These are phyloP conservation scores for Backusella sp. DNA, from an alignment of 192 early-diverging fungal genomes.

Conservation along the genomic window DNA sequence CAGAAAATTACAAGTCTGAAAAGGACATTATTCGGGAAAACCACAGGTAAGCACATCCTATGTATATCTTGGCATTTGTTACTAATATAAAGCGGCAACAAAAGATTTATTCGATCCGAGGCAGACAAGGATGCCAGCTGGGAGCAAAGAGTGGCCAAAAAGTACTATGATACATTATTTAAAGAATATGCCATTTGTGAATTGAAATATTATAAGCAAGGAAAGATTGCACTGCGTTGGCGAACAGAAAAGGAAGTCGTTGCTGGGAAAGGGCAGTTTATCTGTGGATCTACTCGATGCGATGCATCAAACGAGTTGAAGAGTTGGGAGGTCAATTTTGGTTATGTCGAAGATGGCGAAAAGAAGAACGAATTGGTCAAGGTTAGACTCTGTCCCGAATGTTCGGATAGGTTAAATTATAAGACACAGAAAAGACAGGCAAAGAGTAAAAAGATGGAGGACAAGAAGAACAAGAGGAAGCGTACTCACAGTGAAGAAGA, in stretches of 20 bases:
- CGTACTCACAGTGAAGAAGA: background rate
- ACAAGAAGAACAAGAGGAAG: background rate
- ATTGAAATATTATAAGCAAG: slow-evolving; percentile 68
- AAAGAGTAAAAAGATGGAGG: slow-evolving; percentile 23
- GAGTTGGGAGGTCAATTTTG: slow-evolving; percentile 89
- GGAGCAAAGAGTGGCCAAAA: slow-evolving; percentile 78
- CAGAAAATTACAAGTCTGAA: slow-evolving; percentile 47
- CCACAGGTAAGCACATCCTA: slow-evolving; percentile 53
- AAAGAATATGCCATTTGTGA: slow-evolving; percentile 82
- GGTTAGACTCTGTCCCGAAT: slow-evolving; percentile 67
- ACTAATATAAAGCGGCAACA: background rate
- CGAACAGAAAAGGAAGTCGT: slow-evolving; percentile 66
- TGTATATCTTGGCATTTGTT: no score
- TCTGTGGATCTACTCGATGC: slow-evolving; percentile 64
- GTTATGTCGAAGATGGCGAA: slow-evolving; percentile 68
- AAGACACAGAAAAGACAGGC: slow-evolving; percentile 52
- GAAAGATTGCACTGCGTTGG: slow-evolving; percentile 72
- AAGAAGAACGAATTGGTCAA: slow-evolving; percentile 84
- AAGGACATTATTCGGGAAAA: slow-evolving; percentile 68
- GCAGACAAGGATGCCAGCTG: slow-evolving; percentile 48
- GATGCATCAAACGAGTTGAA: slow-evolving; percentile 43
- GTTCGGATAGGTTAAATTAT: slow-evolving; percentile 75
- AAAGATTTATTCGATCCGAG: slow-evolving; percentile 57
- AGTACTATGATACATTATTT: slow-evolving; percentile 84
- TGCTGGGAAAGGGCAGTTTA: slow-evolving; percentile 72